These are phyloP conservation scores for Fabrea salina DNA, from an alignment of 169 alveolate species.

Conservation along the genomic window DNA sequence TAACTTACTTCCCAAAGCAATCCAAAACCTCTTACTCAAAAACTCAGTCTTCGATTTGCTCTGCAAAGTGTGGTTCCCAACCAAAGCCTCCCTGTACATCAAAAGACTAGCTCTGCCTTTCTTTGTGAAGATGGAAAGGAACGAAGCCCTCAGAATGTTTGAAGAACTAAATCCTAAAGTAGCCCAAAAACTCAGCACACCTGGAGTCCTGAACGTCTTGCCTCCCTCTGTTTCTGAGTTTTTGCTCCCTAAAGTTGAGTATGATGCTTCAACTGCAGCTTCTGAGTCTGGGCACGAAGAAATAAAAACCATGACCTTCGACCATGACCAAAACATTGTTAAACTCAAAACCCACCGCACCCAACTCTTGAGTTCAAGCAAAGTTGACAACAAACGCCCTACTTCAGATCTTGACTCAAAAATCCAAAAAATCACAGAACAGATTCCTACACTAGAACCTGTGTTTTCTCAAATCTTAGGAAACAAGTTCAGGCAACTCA, in stretches of 20 bases:
- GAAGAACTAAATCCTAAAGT: constrained; percentile 19
- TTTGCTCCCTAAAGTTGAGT: constrained; percentile 12
- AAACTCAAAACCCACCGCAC: neutral
- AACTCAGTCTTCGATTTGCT: constrained; percentile 8
- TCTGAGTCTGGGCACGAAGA: neutral
- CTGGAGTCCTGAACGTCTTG: constrained; percentile 1
- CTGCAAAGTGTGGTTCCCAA: constrained; percentile 11
- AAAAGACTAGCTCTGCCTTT: constrained; percentile 7
- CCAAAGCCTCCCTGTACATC: neutral
- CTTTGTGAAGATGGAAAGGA: constrained; percentile 17
- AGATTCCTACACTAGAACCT: constrained; percentile 26
- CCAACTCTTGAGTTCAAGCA: neutral
- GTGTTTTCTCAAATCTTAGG: constrained; percentile 3
- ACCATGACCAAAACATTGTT: neutral
- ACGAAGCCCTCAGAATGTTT: constrained; percentile 5
- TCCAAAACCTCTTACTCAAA: neutral
- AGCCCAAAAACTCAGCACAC: neutral
- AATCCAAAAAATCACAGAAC: neutral
- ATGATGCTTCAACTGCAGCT: neutral
- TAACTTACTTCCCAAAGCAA: neutral
- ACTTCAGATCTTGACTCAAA: neutral
- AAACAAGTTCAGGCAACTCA: neutral
- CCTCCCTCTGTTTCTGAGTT: neutral
- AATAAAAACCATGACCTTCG: neutral
- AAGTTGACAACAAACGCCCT: neutral